phyloP scores from a whole-genome alignment of 495 filamentous ascomycete genomes.

The Trichoderma erinaceum region DNA sequence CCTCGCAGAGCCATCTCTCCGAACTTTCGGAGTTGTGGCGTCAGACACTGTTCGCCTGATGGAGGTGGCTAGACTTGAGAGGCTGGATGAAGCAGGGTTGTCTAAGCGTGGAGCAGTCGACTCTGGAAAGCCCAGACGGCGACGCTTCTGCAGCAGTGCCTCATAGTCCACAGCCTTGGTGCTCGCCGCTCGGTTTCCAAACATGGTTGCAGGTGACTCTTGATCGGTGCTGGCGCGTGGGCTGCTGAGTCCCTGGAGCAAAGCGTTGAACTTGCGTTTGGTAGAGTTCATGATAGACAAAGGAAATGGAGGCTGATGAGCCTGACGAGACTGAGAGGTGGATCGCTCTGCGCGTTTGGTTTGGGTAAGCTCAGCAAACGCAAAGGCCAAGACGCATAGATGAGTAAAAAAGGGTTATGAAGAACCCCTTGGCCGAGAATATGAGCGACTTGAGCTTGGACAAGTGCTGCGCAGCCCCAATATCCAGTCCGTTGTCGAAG shows the following conservation, averaged over 20 bases:
- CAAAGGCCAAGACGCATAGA: too few species aligned
- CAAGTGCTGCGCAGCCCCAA: too few species aligned
- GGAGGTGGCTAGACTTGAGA: not conserved
- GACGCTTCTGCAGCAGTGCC: conserved; percentile 14
- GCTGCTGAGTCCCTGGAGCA: conserved; percentile 46
- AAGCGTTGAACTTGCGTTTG: conserved; percentile 54
- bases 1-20: conserved; percentile 19
- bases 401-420: too few species aligned
- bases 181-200: conserved; percentile 21
- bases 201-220: conserved; percentile 15
- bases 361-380: too few species aligned
- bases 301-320: not conserved
- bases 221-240: conserved; percentile 22
- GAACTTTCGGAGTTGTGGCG: conserved; percentile 9
- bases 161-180: conserved; percentile 19
- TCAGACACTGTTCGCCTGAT: not conserved
- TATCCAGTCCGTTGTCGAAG: too few species aligned
- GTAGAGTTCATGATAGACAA: conserved; percentile 45
- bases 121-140: conserved; percentile 14
- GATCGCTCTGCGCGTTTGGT: too few species aligned
- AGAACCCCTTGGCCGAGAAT: too few species aligned
- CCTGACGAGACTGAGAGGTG: not conserved
- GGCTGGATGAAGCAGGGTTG: not conserved
- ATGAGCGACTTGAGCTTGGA: too few species aligned
- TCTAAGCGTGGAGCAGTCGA: not conserved